These are phyloP conservation scores for Trichosporon ovoides DNA, from an alignment of 1,284 basidiomycete species.

Conservation along the genomic window DNA sequence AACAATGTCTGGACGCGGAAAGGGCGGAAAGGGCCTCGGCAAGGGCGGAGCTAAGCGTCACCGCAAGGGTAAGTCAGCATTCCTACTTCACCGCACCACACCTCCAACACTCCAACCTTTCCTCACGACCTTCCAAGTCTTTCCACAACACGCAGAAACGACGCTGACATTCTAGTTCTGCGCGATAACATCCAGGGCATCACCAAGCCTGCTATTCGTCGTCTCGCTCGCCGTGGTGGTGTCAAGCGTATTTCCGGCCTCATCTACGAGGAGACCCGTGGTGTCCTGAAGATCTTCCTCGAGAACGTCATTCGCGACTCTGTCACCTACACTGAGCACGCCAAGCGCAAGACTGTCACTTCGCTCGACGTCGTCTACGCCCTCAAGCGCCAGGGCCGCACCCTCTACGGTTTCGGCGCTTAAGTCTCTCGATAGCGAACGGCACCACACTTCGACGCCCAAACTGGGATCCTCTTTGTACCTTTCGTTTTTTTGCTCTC, in stretches of 20 bases:
- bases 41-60: constrained; percentile 86
- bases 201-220: constrained; percentile 86
- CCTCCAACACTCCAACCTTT: not conserved
- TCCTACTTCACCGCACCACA: not conserved
- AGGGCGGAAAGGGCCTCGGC: constrained; percentile 72
- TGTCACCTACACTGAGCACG: constrained; percentile 87
- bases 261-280: constrained; percentile 89
- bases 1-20: constrained; percentile 71
- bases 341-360: constrained; percentile 84
- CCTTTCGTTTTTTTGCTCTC: too few relatives aligned
- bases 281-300: constrained; percentile 70
- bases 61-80: constrained; percentile 58
- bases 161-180: too few relatives aligned
- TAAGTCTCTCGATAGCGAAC: constrained; percentile 40
- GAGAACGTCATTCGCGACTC: constrained; percentile 75
- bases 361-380: constrained; percentile 78
- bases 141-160: not conserved
- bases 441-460: too few relatives aligned
- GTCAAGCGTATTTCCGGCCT: constrained; percentile 90
- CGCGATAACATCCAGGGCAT: constrained; percentile 80
- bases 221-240: constrained; percentile 90
- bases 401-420: constrained; percentile 77
- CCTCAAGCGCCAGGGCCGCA: constrained; percentile 83
- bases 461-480: too few relatives aligned
- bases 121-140: too few relatives aligned